Conservation (phyloP, 148 eudicot genomes). For the Chenopodium suecicum region DNA sequence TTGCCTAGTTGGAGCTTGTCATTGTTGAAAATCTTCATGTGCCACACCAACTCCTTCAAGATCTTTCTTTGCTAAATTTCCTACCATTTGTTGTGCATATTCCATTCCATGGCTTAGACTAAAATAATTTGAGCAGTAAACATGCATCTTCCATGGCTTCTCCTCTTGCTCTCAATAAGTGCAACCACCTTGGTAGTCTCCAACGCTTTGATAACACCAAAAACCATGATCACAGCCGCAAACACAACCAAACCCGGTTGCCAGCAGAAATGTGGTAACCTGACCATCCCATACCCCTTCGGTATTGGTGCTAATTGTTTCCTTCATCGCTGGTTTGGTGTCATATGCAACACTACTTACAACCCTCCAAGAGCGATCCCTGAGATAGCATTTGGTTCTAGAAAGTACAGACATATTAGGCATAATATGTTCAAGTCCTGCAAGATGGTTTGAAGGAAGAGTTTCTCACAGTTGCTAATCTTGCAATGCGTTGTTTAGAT, state of each 20-base stretch:
- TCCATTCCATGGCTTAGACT: too few species aligned
- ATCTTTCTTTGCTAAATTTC: too few species aligned
- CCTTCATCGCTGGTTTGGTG: background rate
- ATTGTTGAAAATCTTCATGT: background rate
- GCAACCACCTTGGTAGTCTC: background rate
- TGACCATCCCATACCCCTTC: conserved; percentile 35
- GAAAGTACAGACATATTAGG: conserved; percentile 9
- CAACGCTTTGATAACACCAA: conserved; percentile 12
- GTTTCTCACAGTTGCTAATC: conserved; percentile 24
- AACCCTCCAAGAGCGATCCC: conserved; percentile 27
- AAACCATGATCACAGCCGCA: conserved; percentile 23
- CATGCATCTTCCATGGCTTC: background rate
- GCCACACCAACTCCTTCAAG: too few species aligned
- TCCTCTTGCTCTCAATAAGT: background rate
- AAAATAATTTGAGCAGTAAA: background rate
- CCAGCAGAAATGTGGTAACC: conserved; percentile 22
- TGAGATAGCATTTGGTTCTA: background rate
- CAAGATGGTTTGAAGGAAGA: conserved; percentile 15
- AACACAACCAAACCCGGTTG: conserved; percentile 33
- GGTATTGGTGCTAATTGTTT: conserved; percentile 23
- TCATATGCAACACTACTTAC: conserved; percentile 23
- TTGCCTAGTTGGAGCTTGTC: background rate
- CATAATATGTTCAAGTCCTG: background rate
- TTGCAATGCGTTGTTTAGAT: conserved; percentile 32
- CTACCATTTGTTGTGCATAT: too few species aligned